Evolutionary conservation across 2,329 filamentous ascomycete species (phyloP), one percentile per base, ranked within the genome.

Genomic region (Rhexocercosporidium sp.): DNA sequence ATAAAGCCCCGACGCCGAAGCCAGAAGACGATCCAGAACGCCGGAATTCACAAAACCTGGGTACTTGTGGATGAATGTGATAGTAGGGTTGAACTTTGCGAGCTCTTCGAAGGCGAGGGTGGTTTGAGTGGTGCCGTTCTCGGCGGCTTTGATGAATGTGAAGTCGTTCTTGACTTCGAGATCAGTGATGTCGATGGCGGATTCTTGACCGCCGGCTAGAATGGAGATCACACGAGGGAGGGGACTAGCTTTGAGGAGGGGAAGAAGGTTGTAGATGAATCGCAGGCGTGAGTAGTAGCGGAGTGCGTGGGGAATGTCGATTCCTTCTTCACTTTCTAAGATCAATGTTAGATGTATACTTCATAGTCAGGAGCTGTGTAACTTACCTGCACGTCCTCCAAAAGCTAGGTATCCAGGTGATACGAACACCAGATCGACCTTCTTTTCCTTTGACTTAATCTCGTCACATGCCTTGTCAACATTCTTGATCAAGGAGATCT

Each of bases 271-370:
- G 65, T 82, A 70, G 18, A 84, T 79, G 73, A 90, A 85, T 53
- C 85, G 85, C 63, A 85, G 80, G 14, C 88, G 87, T 1, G 84
- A 80, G 77, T 90, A 90, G 76, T 86, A 86, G 12, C 80, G 79
- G 18, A 90, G 79, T 8, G 83, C 80, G 27, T 82, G 80, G 37
- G 83, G 80, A 31, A 82, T 79, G 61, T 86, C 82, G 1, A 91
- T 79, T 2, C 85, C 86, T 76, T 91, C 88, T 0, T 78, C 61
- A 0, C 86, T 88, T 67, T 88, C 87, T 77, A 18, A 22, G 7
- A 27, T 46, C 77, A n/a, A n/a, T 75, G 59, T 77, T 72, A 59
- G 67, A 37, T 25, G 20, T 53, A 12, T 34, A 18, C 14, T 27
- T 27, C 5, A 46, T 54, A 16, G n/a, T 7, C 5, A 63, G 12